phyloP scores from a whole-genome alignment of 257 asterid species.

The Lithospermum erythrorhizon region DNA sequence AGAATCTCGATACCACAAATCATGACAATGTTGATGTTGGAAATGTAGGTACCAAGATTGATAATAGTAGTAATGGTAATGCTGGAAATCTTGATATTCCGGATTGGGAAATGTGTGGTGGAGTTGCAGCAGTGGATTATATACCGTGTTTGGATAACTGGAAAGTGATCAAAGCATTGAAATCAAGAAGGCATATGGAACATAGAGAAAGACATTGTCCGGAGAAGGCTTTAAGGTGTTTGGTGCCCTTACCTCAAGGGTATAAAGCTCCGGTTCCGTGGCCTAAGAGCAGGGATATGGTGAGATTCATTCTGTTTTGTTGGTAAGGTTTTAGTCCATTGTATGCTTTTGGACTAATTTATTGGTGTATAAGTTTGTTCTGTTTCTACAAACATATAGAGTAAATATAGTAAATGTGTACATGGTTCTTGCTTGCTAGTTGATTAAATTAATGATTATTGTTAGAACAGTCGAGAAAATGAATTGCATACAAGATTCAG shows the following conservation, averaged over 20 bases:
- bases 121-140: conserved; percentile 41
- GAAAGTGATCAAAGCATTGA: conserved; percentile 48
- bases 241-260: conserved; percentile 68
- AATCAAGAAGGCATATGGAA: conserved; percentile 63
- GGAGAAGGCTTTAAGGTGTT: conserved; percentile 48
- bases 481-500: too few species aligned
- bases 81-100: conserved; percentile 15
- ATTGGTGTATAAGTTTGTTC: not conserved
- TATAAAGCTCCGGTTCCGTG: conserved; percentile 71
- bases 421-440: not conserved
- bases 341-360: not conserved
- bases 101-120: conserved; percentile 58
- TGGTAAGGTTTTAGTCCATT: conserved; percentile 32
- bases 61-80: not conserved
- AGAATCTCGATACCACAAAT: not conserved
- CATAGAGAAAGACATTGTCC: conserved; percentile 98
- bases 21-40: not conserved
- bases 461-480: too few species aligned
- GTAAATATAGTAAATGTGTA: too few species aligned
- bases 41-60: not conserved
- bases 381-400: not conserved
- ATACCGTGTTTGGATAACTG: conserved; percentile 87
- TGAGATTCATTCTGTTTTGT: conserved; percentile 58
- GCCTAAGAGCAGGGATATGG: conserved; percentile 99
- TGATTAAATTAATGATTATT: too few species aligned